Percentiles rank a stretch among this genome's conserved stretches.
phyloP scores from a whole-genome alignment of 768 basidiomycete species.

The Calvatia gigantea region DNA sequence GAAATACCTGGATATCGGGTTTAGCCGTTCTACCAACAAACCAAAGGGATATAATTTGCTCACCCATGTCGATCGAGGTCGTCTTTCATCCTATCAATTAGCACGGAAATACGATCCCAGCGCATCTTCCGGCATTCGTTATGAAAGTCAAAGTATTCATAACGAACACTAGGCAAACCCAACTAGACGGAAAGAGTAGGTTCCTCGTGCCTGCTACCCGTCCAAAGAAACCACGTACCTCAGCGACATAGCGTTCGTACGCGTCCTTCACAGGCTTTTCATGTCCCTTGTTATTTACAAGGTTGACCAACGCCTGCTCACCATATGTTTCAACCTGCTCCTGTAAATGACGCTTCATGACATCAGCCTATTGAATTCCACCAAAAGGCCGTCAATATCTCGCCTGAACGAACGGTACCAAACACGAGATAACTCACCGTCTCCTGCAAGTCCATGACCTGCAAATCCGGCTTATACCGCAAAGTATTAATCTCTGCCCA shows the following conservation, averaged over 20 bases:
- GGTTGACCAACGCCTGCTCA: conserved; percentile 75
- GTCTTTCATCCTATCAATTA: conserved; percentile 73
- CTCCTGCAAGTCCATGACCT: conserved; percentile 89
- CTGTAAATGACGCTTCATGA: conserved; percentile 69
- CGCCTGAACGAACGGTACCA: not conserved
- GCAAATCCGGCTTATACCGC: conserved; percentile 93
- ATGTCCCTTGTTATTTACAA: conserved; percentile 91
- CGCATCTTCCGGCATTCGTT: conserved; percentile 92
- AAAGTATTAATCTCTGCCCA: conserved; percentile 97
- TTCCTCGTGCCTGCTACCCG: no score
- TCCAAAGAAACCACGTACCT: conserved; percentile 37
- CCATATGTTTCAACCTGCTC: conserved; percentile 76
- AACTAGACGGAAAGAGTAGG: conserved; percentile 36
- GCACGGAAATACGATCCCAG: conserved; percentile 85
- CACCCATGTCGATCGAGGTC: conserved; percentile 71
- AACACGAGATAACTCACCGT: conserved; percentile 50
- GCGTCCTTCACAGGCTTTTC: conserved; percentile 95
- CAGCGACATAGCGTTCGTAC: conserved; percentile 73
- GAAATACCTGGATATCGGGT: conserved; percentile 59
- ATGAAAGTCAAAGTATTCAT: conserved; percentile 98
- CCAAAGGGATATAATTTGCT: conserved; percentile 15
- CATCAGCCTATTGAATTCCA: conserved; percentile 49
- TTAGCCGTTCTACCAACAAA: conserved; percentile 3
- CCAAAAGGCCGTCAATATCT: conserved; percentile 2
- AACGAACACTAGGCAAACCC: conserved; percentile 66